Conservation (phyloP, 352 stramenopile species). For the Peronospora tabacina region DNA sequence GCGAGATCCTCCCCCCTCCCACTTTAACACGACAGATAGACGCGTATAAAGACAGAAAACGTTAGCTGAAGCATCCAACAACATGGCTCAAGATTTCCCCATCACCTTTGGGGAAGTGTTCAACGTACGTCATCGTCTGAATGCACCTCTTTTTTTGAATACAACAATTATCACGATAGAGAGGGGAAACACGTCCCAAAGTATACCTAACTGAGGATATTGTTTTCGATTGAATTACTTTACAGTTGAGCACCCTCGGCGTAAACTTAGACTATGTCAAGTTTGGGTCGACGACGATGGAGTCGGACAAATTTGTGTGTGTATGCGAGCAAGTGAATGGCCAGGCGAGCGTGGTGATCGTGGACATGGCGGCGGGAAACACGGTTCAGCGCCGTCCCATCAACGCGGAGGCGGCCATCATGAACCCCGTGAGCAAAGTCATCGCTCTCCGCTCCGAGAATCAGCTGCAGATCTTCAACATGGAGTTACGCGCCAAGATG, state of each 20-base stretch:
- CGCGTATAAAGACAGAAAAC: constrained; percentile 2
- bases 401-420: constrained; percentile 98
- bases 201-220: too few species aligned
- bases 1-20: constrained; percentile 19
- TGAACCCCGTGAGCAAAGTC: constrained; percentile 96
- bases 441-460: constrained; percentile 84
- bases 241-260: constrained; percentile 77
- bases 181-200: constrained; percentile 15
- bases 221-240: constrained; percentile 2
- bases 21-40: constrained; percentile 23
- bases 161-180: constrained; percentile 7
- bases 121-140: constrained; percentile 55
- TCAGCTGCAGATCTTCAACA: constrained; percentile 99
- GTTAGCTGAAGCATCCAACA: constrained; percentile 8
- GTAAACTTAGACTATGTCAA: constrained; percentile 90
- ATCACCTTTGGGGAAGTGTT: constrained; percentile 88
- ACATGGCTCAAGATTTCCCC: constrained; percentile 82
- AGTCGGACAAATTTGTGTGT: constrained; percentile 96
- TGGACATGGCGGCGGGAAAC: constrained; percentile 87
- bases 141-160: constrained; percentile 8
- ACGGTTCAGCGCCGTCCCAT: constrained; percentile 92
- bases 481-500: constrained; percentile 98
- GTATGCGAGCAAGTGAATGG: constrained; percentile 89
- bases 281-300: constrained; percentile 93
- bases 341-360: constrained; percentile 86